Evolutionary conservation across 2,329 filamentous ascomycete genomes (phyloP), one percentile per base, ranked within the genome.

Genomic region (Endocalyx cinctus): DNA sequence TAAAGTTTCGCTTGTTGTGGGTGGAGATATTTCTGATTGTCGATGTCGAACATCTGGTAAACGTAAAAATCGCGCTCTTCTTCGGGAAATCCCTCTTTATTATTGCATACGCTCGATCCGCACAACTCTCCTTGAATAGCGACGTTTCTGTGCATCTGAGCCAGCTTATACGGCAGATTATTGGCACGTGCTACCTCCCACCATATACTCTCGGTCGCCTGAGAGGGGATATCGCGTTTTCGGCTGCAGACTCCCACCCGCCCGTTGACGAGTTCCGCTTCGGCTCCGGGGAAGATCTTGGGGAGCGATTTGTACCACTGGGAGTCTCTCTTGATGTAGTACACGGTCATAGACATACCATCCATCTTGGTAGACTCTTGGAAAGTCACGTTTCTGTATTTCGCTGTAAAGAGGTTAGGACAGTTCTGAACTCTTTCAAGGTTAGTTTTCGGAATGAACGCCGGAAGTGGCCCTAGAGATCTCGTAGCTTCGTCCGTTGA

Each of bases 41-140:
- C 49, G 23, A 55, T 46, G 26, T 57, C 38, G 34, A 35, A 55
- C 15, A 55, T 46, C 12, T 29, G 33, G 26, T 52, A 58, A 6
- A 50, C 43, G 22, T 47, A 27, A 28, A 55, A 58, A 14, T 46
- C 34, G 30, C 52, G 45, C 10, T 39, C 29, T 2, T 43, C 46
- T 2, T 22, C 30, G 5, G 27, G 27, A 26, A 54, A 51, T 4
- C 34, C 19, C 35, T 56, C 43, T 7, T 46, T 50, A 31, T 59
- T 60, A 5, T 43, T 33, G 5, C 43, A 33, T 27, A 58, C 39
- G 11, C 29, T 29, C 12, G 34, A 29, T 3, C 57, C 57, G n/a
- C 52, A 49, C 0, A 60, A 39, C 43, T 60, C 57, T 5, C 55
- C 57, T 18, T 57, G 55, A 11, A 59, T 35, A 5, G 48, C 54